These are phyloP conservation scores for Aspergillus mulundensis DNA, from an alignment of 495 filamentous ascomycete genomes.

Conservation along the genomic window DNA sequence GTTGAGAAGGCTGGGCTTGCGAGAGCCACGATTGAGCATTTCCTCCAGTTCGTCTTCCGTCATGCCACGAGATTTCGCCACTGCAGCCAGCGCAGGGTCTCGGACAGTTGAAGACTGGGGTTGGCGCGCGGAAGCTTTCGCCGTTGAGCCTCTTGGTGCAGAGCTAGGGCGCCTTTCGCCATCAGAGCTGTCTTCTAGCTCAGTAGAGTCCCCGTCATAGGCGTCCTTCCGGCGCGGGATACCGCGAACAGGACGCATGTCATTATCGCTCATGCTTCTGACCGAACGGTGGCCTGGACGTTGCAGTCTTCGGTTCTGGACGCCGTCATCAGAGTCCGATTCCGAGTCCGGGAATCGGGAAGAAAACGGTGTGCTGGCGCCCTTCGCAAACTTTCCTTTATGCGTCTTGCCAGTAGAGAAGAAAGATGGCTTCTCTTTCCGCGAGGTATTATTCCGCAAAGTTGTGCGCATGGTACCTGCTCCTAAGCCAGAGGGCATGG, in stretches of 20 bases:
- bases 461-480: constrained; percentile 46
- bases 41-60: constrained; percentile 37
- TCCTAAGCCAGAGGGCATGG: constrained; percentile 31
- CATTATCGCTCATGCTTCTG: constrained; percentile 78
- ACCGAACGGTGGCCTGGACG: constrained; percentile 76
- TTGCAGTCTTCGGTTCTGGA: constrained; percentile 40
- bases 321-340: constrained; percentile 56
- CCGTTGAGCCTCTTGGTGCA: neutral
- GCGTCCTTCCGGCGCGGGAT: constrained; percentile 53
- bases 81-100: constrained; percentile 36
- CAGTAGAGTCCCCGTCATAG: constrained; percentile 62
- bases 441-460: constrained; percentile 37
- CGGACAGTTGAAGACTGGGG: constrained; percentile 11
- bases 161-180: constrained; percentile 26
- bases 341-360: constrained; percentile 66
- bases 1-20: constrained; percentile 37
- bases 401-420: constrained; percentile 46
- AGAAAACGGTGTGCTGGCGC: constrained; percentile 13
- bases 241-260: constrained; percentile 60
- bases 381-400: constrained; percentile 32
- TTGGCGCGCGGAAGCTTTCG: constrained; percentile 1
- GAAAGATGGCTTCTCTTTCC: constrained; percentile 39
- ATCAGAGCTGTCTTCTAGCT: constrained; percentile 61
- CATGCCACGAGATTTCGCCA: constrained; percentile 41
- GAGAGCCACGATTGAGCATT: constrained; percentile 29